Conservation (phyloP, 352 stramenopile genomes). For the Elongisporangium prolatum region DNA sequence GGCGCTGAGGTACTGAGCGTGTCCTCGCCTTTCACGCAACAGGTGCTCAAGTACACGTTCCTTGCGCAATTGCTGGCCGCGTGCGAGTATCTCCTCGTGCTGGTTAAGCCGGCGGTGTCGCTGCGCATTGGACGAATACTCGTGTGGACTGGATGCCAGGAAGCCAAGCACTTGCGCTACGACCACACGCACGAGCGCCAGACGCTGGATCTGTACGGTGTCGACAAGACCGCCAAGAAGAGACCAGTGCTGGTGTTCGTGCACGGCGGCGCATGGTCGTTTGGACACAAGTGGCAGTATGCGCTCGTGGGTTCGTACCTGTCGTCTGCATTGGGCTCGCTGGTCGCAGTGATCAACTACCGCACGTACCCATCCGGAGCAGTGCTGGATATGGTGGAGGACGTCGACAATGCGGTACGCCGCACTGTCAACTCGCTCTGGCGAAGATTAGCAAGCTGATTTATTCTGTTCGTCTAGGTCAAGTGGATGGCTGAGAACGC, state of each 20-base stretch:
- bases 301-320: constrained; percentile 59
- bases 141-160: constrained; percentile 27
- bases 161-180: constrained; percentile 30
- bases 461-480: constrained; percentile 20
- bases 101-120: constrained; percentile 47
- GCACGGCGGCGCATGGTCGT: constrained; percentile 86
- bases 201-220: constrained; percentile 57
- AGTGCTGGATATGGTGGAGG: constrained; percentile 85
- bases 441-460: background rate
- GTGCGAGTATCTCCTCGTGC: constrained; percentile 47
- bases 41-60: constrained; percentile 40
- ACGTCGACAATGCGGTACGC: constrained; percentile 73
- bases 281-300: constrained; percentile 79
- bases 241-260: constrained; percentile 89
- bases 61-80: constrained; percentile 41
- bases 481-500: constrained; percentile 52
- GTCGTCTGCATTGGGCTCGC: constrained; percentile 36
- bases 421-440: background rate
- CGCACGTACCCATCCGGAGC: constrained; percentile 83
- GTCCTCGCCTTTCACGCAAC: too few relatives aligned
- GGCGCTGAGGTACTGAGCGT: too few relatives aligned
- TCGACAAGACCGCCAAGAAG: constrained; percentile 15
- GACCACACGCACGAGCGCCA: constrained; percentile 41
- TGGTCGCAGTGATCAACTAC: constrained; percentile 89
- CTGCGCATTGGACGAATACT: constrained; percentile 38